Base-by-base conservation (phyloP, 2,329 filamentous ascomycete species). In the Byssothecium circinans region DNA sequence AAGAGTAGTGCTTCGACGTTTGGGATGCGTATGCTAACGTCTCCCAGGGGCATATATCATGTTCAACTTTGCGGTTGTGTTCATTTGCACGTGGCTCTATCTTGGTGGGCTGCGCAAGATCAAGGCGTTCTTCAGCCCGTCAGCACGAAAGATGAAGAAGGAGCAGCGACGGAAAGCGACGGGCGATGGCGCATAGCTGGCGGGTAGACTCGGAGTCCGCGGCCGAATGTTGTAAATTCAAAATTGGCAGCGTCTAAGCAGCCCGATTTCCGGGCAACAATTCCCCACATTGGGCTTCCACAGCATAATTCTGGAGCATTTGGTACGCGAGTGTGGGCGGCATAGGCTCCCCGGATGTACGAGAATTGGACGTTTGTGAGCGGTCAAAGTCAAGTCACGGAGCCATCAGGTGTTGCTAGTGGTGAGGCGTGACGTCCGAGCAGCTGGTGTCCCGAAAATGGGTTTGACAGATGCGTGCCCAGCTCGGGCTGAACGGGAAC, bases 51-150 rank as follows among this genome's bases (percentile, higher is more conserved):
- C 41, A 2, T 88, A 81, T 58, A 81, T 85, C 17, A 63, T 78
- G 1, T 88, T 87, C 61, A 88, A 89, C 52, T 87, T 84, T 47
- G 54, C 66, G 0, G 65, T 77, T 0, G 76, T 82, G 7, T 82
- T 80, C 49, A 29, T 73, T 8, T 75, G 78, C 53, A 80, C 77
- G 0, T 83, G 79, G 78, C 52, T 82, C 1, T 82, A 81, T 62
- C 68, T 84, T 15, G 64, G 66, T n/a, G 72, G 72, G 8, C 53
- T 62, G 7, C 61, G 61, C 34, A 68, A 69, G 55, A 65, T 73
- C 41, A 71, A 70, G 46, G 45, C 50, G 0, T 32, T 59, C 2
- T 64, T 73, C 43, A 73, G 66, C 42, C 63, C 63, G 10, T 54
- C 55, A 11, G 67, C 56, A 12, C 57, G 68, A 40, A 70, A 62